These are phyloP conservation scores for Acacia pycnantha DNA, from an alignment of 331 rosid species.

Conservation along the genomic window DNA sequence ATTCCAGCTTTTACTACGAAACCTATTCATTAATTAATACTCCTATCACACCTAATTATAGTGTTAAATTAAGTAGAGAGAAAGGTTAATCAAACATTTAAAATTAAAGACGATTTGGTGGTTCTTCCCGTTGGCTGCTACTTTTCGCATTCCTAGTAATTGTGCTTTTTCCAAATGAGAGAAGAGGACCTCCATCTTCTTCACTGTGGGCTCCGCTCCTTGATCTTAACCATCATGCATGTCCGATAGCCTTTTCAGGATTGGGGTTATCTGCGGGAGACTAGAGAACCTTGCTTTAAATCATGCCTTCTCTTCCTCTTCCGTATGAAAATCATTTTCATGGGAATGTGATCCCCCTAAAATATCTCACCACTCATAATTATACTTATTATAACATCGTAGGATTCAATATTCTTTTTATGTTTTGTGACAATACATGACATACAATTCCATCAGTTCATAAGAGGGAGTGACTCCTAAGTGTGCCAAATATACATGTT, in stretches of 20 bases:
- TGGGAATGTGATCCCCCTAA: not conserved
- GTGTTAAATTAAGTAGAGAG: not conserved
- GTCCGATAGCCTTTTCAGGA: conserved; percentile 14
- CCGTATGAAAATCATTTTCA: not conserved
- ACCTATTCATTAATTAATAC: not conserved
- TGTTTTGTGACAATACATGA: not conserved
- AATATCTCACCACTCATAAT: not conserved
- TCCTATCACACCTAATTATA: not conserved
- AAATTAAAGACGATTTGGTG: conserved; percentile 21
- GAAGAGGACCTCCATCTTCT: conserved; percentile 11
- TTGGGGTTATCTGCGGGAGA: not conserved
- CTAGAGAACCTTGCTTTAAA: not conserved
- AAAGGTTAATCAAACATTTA: not conserved
- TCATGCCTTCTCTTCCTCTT: not conserved
- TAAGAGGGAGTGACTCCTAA: not conserved
- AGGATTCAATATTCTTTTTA: not conserved
- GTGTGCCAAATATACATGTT: not conserved
- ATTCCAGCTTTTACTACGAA: not conserved
- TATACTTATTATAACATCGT: not conserved
- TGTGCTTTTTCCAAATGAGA: not conserved
- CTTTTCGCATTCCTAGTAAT: conserved; percentile 18
- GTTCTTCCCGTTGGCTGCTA: conserved; percentile 37
- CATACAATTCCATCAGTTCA: not conserved
- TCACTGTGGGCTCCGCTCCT: conserved; percentile 6
- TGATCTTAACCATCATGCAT: conserved; percentile 23